Conservation (phyloP, 2,329 filamentous ascomycete species). For the Escovopsis sp. region DNA sequence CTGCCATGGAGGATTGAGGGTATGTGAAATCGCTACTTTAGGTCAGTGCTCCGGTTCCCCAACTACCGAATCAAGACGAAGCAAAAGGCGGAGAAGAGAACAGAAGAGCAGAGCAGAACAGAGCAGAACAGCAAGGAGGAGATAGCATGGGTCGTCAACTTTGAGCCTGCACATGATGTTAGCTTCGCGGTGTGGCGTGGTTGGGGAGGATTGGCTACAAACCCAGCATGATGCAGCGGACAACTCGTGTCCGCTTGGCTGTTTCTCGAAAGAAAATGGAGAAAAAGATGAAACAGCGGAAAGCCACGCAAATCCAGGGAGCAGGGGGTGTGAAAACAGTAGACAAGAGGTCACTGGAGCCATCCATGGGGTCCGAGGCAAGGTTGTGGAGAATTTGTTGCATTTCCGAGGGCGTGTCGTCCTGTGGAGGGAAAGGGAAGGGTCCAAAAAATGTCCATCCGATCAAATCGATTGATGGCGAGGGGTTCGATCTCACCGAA, state of each 20-base stretch:
- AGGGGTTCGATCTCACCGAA: no score
- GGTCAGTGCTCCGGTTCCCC: slow-evolving; percentile 43
- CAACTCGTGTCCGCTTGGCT: not conserved
- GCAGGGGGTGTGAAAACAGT: no score
- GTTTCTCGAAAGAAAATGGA: not conserved
- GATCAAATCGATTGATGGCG: no score
- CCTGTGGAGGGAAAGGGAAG: no score
- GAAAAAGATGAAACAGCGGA: not conserved
- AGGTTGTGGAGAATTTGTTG: no score
- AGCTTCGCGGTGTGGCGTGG: slow-evolving; percentile 7
- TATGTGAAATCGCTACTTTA: slow-evolving; percentile 41
- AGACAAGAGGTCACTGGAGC: no score
- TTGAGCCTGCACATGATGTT: slow-evolving; percentile 32
- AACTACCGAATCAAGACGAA: slow-evolving; percentile 24
- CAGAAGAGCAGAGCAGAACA: no score
- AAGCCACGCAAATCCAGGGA: not conserved
- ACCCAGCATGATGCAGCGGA: slow-evolving; percentile 11
- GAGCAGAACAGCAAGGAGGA: slow-evolving; percentile 14
- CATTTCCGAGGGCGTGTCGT: no score
- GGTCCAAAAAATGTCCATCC: no score
- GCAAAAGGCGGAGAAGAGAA: slow-evolving; percentile 3
- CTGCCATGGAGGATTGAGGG: slow-evolving; percentile 35
- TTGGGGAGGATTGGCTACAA: slow-evolving; percentile 14
- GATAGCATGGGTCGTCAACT: slow-evolving; percentile 34
- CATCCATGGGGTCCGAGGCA: no score